Base-by-base conservation (phyloP, 2,329 filamentous ascomycete species). In the Fusarium brevicatenulatum region DNA sequence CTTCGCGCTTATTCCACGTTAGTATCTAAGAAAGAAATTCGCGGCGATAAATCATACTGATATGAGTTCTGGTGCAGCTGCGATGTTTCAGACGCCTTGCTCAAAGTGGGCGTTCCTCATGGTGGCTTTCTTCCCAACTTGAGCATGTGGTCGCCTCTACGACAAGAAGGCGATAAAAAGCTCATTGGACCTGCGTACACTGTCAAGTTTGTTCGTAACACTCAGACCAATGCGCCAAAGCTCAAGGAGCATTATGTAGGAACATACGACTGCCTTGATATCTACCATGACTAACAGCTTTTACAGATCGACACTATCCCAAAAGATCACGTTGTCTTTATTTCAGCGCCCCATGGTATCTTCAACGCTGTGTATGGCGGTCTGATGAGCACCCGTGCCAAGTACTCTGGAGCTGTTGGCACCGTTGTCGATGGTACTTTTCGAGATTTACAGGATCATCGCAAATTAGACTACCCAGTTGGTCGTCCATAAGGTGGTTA, bases 381-480 rank as follows among this genome's bases (percentile, higher is more conserved):
- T 7, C 15, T 74, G 3, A 73, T 74, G 71, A 65, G 63, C 15
- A 47, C 69, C 4, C 53, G 71, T 2, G 71, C 71, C 0, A 71
- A 68, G 30, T 54, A 63, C 18, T 62, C 63, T 2, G 70, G 50
- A 8, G 70, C 70, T 0, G 28, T 36, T 0, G 71, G 71, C 10
- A 68, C 70, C 0, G 42, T 73, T 12, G 49, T 74, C 4, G 70
- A 74, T 7, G 71, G 71, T 2, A 66, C 40, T 0, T 43, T 74
- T 12, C 36, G 71, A 25, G 71, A 74, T n/a, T 43, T 73, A 7
- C 71, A 74, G 25, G 70, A 74, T 16, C 71, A 74, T 23, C 59
- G 67, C 21, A 65, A 63, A n/a, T 43, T 71, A 1, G 34, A 52
- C 0, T 74, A 59, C 3, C 71, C 67, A 4, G 71, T 71, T 55